These are phyloP conservation scores for Barnettozyma populi DNA, from an alignment of 805 yeast genomes.

Conservation along the genomic window DNA sequence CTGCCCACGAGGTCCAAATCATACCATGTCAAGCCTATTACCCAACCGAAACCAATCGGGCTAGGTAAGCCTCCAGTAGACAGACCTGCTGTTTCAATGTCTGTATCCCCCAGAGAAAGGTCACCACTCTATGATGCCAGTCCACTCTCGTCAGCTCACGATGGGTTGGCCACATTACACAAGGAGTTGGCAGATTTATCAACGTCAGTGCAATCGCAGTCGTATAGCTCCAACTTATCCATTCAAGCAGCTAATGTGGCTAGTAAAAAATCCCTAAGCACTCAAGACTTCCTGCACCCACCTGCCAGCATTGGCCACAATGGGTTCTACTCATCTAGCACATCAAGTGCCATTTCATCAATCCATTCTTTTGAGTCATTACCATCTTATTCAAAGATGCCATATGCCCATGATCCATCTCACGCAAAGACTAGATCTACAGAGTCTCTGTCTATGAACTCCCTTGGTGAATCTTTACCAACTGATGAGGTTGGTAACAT, in stretches of 20 bases:
- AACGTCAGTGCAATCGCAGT: background rate
- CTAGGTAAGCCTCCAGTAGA: background rate
- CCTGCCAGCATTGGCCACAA: conserved; percentile 10
- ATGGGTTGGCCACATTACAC: background rate
- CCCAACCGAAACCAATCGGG: background rate
- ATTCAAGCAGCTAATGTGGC: conserved; percentile 8
- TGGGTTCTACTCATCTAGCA: conserved; percentile 5
- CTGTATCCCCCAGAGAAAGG: background rate
- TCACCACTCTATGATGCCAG: background rate
- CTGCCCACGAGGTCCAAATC: background rate
- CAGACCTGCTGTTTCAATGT: background rate
- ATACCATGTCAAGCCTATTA: background rate
- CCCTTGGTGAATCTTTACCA: background rate
- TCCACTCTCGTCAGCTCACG: background rate
- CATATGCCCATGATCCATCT: conserved; percentile 1
- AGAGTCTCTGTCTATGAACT: background rate
- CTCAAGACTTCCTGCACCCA: conserved; percentile 2
- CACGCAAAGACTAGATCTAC: background rate
- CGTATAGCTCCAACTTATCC: conserved; percentile 1
- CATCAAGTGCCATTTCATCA: conserved; percentile 17
- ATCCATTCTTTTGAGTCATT: conserved; percentile 15
- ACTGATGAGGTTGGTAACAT: background rate
- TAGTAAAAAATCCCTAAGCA: background rate
- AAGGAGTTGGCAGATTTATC: background rate
- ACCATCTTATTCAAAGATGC: conserved; percentile 15